Base-by-base conservation (phyloP, 306 rosid species). In the Acacia confusa region DNA sequence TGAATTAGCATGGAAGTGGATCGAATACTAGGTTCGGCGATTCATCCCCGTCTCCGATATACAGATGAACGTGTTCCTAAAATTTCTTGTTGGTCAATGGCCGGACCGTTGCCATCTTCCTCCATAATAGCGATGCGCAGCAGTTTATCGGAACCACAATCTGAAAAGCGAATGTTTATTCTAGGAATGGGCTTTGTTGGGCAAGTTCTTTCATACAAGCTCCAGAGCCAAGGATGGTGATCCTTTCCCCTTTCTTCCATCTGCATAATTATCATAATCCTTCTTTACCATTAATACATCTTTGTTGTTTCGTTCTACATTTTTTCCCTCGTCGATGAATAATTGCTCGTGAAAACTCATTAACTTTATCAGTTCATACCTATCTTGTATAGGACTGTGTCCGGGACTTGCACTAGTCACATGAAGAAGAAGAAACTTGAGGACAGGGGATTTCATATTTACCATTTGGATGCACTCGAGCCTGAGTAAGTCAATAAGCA, bases 121-220 rank as follows among this genome's bases (percentile, higher is more conserved):
- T 40, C 81, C 36, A 40, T 32, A 14, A 48, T 13, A 20, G 76
- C 64, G 36, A 61, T 13, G 24, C 70, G 70, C 48, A 19, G 4
- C 74, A 45, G n/a, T 63, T 24, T 8, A 10, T 22, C 55, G 76
- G 82, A 77, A 13, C 36, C 84, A 19, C 70, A 74, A 53, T 57
- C 86, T 61, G 87, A 44, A 74, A 86, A 87, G 9, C 85, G 89
- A 45, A 88, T 93, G 85, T 92, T 95, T 38, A 84, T 93, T 64
- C 43, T 90, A 4, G 97, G 96, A 7, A 81, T 92, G 90, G 98
- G 99, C 71, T 92, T 90, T 78, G 91, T 95, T 17, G 97, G 90
- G 1, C 88, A 86, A 75, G 81, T 83, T 47, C 86, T 95, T 78
- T 89, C 94, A 19, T 73, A 69, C 74, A 84, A 88, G 50, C 97